Evolutionary conservation across 2,329 filamentous ascomycete genomes (phyloP), one percentile per base, ranked within the genome.

Genomic region (Nemania sp.): DNA sequence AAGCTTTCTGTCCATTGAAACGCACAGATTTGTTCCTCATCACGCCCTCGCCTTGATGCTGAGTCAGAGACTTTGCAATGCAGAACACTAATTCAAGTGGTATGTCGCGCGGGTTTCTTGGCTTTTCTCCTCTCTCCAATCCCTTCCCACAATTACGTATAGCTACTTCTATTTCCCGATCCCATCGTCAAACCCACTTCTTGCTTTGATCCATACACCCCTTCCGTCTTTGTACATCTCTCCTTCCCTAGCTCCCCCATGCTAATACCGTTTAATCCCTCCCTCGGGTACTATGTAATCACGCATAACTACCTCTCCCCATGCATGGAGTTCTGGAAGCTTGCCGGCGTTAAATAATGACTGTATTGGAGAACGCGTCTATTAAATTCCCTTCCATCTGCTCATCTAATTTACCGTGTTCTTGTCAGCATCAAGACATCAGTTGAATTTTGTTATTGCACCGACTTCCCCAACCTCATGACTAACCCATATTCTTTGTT

Each of bases 201-300:
- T 34, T 53, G 43, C 47, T 50, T 20, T 20, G 32, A 46, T 18
- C 15, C 39, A 45, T 69, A 67, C 49, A 42, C 21, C 47, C 69
- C 66, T 60, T 64, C 60, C 18, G 9, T 40, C 40, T 37, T 18
- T 40, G 29, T 46, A 58, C 56, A 51, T 62, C 59, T 62, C 64
- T 65, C 65, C 64, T 67, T 56, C 63, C 63, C 57, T 42, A 57
- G 50, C 51, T 35, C 59, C 62, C 55, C 62, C 55, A 61, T 67
- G 67, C 54, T 60, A 59, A 60, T 64, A 65, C 69, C 70, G 66
- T 73, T 67, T 67, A 69, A 68, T 70, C 67, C 67, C 67, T 65
- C 65, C 59, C 64, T 51, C 57, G 54, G 59, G 62, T 64, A 66
- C 68, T 69, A 72, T 73, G 71, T 73, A 73, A 73, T 73, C 71